Evolutionary conservation across 2,329 filamentous ascomycete species (phyloP).

Genomic region (Westerdykella sp.): DNA sequence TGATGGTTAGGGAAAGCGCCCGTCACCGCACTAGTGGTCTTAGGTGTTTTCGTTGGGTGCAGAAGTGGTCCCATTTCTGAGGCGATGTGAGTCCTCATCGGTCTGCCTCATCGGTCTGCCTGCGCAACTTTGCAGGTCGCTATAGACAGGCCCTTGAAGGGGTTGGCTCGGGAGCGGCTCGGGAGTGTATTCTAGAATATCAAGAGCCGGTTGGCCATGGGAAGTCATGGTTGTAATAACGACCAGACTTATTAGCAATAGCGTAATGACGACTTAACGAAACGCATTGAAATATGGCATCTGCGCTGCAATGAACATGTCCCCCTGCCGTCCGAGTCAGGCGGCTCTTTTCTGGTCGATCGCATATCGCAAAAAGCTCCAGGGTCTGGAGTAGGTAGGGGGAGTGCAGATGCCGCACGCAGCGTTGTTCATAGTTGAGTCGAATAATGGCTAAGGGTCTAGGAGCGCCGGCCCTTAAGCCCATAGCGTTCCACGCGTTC

Average conservation of each 20-base stretch:
- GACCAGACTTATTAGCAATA: slow-evolving; percentile 10
- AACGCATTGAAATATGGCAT: slow-evolving; percentile 12
- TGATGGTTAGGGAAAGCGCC: too few relatives aligned
- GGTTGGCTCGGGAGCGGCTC: background rate
- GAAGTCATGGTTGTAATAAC: slow-evolving; percentile 10
- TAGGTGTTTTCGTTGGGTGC: too few relatives aligned
- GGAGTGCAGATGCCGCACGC: slow-evolving; percentile 1
- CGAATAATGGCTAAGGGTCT: slow-evolving; percentile 18
- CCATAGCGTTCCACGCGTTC: slow-evolving; percentile 17
- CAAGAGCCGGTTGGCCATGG: background rate
- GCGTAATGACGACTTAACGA: slow-evolving; percentile 9
- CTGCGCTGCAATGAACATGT: slow-evolving; percentile 8
- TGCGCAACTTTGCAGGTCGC: background rate
- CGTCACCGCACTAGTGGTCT: too few relatives aligned
- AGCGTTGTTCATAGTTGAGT: slow-evolving; percentile 11
- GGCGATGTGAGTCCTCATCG: background rate
- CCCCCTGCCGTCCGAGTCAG: slow-evolving; percentile 14
- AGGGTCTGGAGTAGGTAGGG: slow-evolving; percentile 6
- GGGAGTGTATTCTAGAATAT: slow-evolving; percentile 1
- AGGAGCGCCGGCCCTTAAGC: slow-evolving; percentile 24
- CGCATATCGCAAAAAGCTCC: slow-evolving; percentile 13
- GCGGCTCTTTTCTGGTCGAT: slow-evolving; percentile 13
- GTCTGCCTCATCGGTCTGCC: too few relatives aligned
- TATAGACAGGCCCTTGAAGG: slow-evolving; percentile 5
- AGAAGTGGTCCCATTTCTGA: too few relatives aligned